These are phyloP conservation scores for Hyaloscypha variabilis DNA, from an alignment of 495 filamentous ascomycete species.

Conservation along the genomic window DNA sequence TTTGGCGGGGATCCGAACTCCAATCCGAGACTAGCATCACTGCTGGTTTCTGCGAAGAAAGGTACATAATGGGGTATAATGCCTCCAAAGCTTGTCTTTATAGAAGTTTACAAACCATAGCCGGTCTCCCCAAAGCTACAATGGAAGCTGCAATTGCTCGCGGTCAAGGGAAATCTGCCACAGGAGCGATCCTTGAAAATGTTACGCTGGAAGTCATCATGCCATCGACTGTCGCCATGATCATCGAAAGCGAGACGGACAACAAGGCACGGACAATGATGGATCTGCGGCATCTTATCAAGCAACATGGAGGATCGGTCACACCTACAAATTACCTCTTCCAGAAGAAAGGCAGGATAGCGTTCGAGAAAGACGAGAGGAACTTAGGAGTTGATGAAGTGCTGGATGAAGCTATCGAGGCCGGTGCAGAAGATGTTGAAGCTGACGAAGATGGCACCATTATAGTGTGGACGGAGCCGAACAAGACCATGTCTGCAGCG, in stretches of 20 bases:
- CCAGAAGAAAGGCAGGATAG: constrained; percentile 70
- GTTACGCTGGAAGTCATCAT: constrained; percentile 83
- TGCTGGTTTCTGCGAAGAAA: constrained; percentile 82
- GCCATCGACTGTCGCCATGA: constrained; percentile 73
- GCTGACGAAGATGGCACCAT: constrained; percentile 70
- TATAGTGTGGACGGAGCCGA: constrained; percentile 74
- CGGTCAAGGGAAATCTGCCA: constrained; percentile 78
- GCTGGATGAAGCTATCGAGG: constrained; percentile 83
- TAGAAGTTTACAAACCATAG: constrained; percentile 36
- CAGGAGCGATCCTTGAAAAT: constrained; percentile 71
- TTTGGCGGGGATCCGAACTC: constrained; percentile 68
- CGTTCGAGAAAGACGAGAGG: constrained; percentile 63
- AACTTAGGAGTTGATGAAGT: constrained; percentile 68
- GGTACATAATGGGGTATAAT: constrained; percentile 40
- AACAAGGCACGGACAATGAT: constrained; percentile 71
- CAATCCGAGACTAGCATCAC: constrained; percentile 73
- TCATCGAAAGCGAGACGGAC: constrained; percentile 80
- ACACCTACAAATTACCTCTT: constrained; percentile 85
- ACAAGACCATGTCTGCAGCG: constrained; percentile 64
- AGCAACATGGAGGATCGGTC: constrained; percentile 64
- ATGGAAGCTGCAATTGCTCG: constrained; percentile 86
- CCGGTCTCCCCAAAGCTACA: constrained; percentile 75
- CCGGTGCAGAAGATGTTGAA: constrained; percentile 80
- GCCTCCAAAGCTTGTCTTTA: background rate
- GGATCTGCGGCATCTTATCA: constrained; percentile 69